Conservation (phyloP, 1,284 basidiomycete genomes). For the Ganoderma meredithae region DNA sequence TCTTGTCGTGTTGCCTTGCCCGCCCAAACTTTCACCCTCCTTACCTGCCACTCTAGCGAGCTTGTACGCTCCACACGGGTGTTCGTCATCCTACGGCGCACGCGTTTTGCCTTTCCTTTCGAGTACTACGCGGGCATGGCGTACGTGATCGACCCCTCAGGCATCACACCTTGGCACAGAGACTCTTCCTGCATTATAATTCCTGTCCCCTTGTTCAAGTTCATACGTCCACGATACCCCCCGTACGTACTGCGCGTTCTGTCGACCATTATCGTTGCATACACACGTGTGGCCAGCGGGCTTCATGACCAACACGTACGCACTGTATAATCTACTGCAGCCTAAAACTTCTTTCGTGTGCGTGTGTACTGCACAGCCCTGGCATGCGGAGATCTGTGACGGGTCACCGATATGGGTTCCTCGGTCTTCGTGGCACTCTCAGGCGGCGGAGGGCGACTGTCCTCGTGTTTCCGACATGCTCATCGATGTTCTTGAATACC, state of each 20-base stretch:
- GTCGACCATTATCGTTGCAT: conserved; percentile 23
- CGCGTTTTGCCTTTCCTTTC: conserved; percentile 6
- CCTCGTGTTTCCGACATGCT: not conserved
- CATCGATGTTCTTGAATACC: not conserved
- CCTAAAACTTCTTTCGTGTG: not conserved
- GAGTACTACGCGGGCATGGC: conserved; percentile 10
- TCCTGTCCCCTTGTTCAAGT: conserved; percentile 1
- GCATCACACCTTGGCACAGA: conserved; percentile 22
- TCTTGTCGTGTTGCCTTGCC: not conserved
- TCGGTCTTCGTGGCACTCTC: not conserved
- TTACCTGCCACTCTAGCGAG: not conserved
- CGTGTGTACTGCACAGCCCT: not conserved
- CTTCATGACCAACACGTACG: conserved; percentile 28
- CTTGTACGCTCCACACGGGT: not conserved
- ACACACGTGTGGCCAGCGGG: conserved; percentile 28
- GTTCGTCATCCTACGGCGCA: not conserved
- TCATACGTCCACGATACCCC: conserved; percentile 25
- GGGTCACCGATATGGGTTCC: not conserved
- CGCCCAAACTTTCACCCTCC: conserved; percentile 1
- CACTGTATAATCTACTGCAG: conserved; percentile 25
- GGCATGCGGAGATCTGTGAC: not conserved
- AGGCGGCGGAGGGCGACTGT: not conserved
- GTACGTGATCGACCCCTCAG: conserved; percentile 1
- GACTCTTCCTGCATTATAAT: conserved; percentile 13
- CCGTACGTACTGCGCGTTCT: conserved; percentile 24